Conservation (phyloP, 768 basidiomycete species). For the Leccinum sublutescens region DNA sequence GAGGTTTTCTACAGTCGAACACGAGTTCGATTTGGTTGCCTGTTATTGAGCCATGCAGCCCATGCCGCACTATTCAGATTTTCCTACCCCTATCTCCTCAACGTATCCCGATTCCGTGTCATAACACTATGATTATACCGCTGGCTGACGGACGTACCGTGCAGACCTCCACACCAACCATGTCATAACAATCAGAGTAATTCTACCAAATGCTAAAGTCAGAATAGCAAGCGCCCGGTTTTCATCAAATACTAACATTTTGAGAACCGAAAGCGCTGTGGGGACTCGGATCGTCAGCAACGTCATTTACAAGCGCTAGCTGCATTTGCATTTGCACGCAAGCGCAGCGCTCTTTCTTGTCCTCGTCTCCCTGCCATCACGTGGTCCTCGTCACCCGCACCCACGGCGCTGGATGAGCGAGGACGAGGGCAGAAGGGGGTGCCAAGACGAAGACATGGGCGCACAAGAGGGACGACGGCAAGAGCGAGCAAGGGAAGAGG, state of each 20-base stretch:
- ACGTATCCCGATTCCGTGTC: slow-evolving; percentile 4
- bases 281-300: slow-evolving; percentile 7
- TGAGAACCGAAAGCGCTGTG: slow-evolving; percentile 47
- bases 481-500: too few relatives aligned
- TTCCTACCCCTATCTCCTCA: slow-evolving; percentile 3
- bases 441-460: too few relatives aligned
- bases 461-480: too few relatives aligned
- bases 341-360: too few relatives aligned
- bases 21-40: background rate
- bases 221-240: slow-evolving; percentile 4
- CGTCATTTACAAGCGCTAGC: too few relatives aligned
- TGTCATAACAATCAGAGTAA: slow-evolving; percentile 41
- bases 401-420: too few relatives aligned
- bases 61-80: slow-evolving; percentile 7
- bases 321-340: too few relatives aligned
- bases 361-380: too few relatives aligned
- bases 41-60: background rate
- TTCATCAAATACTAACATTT: slow-evolving; percentile 41
- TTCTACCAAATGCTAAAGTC: slow-evolving; percentile 28
- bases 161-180: slow-evolving; percentile 57
- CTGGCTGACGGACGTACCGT: slow-evolving; percentile 34
- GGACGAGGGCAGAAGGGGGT: too few relatives aligned
- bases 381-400: too few relatives aligned
- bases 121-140: slow-evolving; percentile 28
- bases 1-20: background rate